phyloP scores from a whole-genome alignment of 192 early-diverging fungal genomes.

The Rhizophagus sp. region DNA sequence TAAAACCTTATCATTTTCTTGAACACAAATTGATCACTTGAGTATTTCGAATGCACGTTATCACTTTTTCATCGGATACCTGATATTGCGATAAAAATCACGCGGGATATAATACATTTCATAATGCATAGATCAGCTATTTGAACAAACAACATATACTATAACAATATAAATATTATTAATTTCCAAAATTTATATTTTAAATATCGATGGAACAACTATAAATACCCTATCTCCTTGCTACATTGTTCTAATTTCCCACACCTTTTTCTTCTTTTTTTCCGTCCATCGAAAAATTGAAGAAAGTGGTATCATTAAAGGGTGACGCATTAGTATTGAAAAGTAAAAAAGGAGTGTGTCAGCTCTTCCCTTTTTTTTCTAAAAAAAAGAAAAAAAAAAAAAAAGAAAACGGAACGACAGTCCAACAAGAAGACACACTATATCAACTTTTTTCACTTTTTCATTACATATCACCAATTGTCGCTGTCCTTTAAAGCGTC shows the following conservation, averaged over 20 bases:
- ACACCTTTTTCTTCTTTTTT: conserved; percentile 18
- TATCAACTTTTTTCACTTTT: neutral
- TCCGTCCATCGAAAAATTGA: neutral
- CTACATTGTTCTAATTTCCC: conserved; percentile 7
- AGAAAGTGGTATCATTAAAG: neutral
- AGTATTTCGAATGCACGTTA: neutral
- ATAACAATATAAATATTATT: neutral
- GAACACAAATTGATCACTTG: conserved; percentile 20
- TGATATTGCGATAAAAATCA: too few species aligned
- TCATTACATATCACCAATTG: neutral
- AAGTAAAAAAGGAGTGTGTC: conserved; percentile 8
- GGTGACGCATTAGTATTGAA: neutral
- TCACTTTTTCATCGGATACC: neutral
- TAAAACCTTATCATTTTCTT: conserved; percentile 4
- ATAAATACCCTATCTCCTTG: neutral
- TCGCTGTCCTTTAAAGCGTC: neutral
- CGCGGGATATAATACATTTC: too few species aligned
- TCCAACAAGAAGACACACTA: neutral
- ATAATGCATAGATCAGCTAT: neutral
- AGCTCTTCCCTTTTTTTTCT: neutral
- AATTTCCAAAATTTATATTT: neutral
- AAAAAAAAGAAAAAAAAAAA: neutral
- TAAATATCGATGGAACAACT: neutral
- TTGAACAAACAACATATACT: neutral
- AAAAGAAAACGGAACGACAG: conserved; percentile 9